These are phyloP conservation scores for Diaporthe vexans DNA, from an alignment of 2,329 filamentous ascomycete genomes.

Conservation along the genomic window DNA sequence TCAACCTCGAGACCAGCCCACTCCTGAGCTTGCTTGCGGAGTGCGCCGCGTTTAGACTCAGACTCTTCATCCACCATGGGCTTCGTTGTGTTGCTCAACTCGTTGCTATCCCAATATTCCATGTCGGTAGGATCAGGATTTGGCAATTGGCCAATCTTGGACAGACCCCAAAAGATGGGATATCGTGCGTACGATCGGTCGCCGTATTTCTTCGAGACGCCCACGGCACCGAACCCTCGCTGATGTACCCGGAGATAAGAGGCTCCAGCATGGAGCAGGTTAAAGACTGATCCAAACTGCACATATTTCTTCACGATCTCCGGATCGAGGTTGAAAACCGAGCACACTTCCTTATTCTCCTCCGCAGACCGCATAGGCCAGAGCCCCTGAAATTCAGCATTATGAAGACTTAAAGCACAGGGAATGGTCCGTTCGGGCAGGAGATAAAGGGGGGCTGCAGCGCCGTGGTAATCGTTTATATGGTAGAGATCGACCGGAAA, in stretches of 20 bases:
- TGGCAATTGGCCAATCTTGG: conserved; percentile 72
- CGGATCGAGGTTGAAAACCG: conserved; percentile 72
- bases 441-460: conserved; percentile 71
- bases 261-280: conserved; percentile 74
- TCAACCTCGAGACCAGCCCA: conserved; percentile 75
- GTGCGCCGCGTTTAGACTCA: conserved; percentile 65
- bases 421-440: conserved; percentile 71
- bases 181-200: conserved; percentile 76
- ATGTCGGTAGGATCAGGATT: conserved; percentile 77
- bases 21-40: conserved; percentile 75
- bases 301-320: conserved; percentile 72
- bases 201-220: conserved; percentile 77
- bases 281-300: conserved; percentile 78
- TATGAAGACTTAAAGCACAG: conserved; percentile 75
- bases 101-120: conserved; percentile 68
- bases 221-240: conserved; percentile 76
- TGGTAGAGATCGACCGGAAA: conserved; percentile 62
- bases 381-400: conserved; percentile 78
- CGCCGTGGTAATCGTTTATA: conserved; percentile 55
- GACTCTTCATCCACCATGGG: conserved; percentile 68
- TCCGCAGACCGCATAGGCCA: conserved; percentile 76
- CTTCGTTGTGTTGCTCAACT: conserved; percentile 60
- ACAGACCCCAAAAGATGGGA: conserved; percentile 77
- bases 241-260: conserved; percentile 77
- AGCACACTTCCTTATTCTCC: conserved; percentile 74